Conservation (phyloP, 2,329 filamentous ascomycete species). For the Aureobasidium sp. region DNA sequence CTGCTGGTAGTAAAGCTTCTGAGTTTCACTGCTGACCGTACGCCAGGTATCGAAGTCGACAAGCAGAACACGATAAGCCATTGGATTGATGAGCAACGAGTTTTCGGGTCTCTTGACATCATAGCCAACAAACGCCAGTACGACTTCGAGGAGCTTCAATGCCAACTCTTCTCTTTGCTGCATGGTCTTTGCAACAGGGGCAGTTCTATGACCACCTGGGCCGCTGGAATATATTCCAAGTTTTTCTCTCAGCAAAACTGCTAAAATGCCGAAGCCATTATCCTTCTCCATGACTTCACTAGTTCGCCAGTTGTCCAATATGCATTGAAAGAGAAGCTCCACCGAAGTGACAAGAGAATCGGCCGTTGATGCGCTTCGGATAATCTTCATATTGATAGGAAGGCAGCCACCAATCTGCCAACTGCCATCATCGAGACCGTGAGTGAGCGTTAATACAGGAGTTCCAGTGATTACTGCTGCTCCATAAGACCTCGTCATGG, state of each 20-base stretch:
- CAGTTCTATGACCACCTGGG: background rate
- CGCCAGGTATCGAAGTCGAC: constrained; percentile 94
- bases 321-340: constrained; percentile 75
- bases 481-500: constrained; percentile 72
- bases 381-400: constrained; percentile 72
- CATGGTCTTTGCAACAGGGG: constrained; percentile 22
- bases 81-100: constrained; percentile 89
- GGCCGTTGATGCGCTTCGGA: constrained; percentile 66
- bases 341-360: constrained; percentile 70
- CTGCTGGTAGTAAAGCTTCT: constrained; percentile 87
- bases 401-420: constrained; percentile 93
- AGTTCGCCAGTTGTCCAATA: constrained; percentile 90
- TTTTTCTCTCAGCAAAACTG: constrained; percentile 76
- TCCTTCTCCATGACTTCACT: constrained; percentile 97
- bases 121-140: constrained; percentile 85
- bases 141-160: constrained; percentile 60
- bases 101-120: constrained; percentile 70
- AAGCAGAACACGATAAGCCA: constrained; percentile 85
- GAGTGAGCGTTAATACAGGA: constrained; percentile 73
- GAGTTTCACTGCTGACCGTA: constrained; percentile 65
- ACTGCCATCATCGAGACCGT: constrained; percentile 80
- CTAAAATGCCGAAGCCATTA: constrained; percentile 84
- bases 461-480: constrained; percentile 75
- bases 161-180: constrained; percentile 48
- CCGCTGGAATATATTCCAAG: constrained; percentile 44